Evolutionary conservation across 2,329 filamentous ascomycete genomes (phyloP).

Genomic region (Fusarium verrucosum): DNA sequence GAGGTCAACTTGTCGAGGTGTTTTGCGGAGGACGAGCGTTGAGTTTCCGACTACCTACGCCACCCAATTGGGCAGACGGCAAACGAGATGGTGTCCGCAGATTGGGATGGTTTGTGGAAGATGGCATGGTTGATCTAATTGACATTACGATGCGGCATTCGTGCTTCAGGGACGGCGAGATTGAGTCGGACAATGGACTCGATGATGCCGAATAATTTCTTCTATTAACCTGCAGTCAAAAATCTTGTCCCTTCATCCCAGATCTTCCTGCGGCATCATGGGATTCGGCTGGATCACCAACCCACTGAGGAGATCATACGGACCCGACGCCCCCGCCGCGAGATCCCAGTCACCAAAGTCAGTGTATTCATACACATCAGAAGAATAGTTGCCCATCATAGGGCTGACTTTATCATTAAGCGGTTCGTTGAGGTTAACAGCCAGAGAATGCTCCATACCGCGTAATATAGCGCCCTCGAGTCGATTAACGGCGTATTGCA

Average conservation of each 20-base stretch:
- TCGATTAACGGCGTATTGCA: conserved; percentile 51
- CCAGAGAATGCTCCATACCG: conserved; percentile 50
- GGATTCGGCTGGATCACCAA: conserved; percentile 39
- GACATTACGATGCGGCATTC: conserved; percentile 40
- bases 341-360: conserved; percentile 50
- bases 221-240: conserved; percentile 9
- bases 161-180: conserved; percentile 22
- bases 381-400: conserved; percentile 40
- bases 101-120: conserved; percentile 47
- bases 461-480: conserved; percentile 51
- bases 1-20: conserved; percentile 43
- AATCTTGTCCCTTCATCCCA: conserved; percentile 26
- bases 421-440: conserved; percentile 48
- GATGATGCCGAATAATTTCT: conserved; percentile 34
- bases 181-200: conserved; percentile 31
- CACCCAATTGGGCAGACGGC: conserved; percentile 11
- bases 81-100: conserved; percentile 30
- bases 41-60: conserved; percentile 44
- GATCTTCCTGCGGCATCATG: conserved; percentile 41
- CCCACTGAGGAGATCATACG: conserved; percentile 46
- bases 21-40: conserved; percentile 46
- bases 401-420: conserved; percentile 45
- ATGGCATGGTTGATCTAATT: conserved; percentile 44
- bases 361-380: conserved; percentile 46
- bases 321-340: conserved; percentile 40